Evolutionary conservation across 2,329 filamentous ascomycete species (phyloP).

Genomic region (Neopestalotiopsis sp.): DNA sequence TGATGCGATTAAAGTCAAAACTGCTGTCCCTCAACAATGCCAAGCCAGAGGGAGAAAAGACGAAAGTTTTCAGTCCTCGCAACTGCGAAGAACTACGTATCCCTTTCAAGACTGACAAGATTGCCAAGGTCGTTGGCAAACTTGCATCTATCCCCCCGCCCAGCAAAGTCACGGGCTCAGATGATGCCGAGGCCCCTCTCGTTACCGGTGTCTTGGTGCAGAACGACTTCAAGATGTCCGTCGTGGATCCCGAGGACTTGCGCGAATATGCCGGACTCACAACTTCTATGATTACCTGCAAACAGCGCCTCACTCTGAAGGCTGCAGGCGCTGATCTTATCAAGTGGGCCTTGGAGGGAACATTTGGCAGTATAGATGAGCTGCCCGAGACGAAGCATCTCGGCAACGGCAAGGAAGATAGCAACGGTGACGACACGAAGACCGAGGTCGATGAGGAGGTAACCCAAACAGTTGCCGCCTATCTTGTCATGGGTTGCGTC

Average conservation of each 20-base stretch:
- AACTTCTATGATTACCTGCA: constrained; percentile 92
- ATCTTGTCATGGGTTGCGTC: constrained; percentile 88
- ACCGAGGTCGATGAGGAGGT: constrained; percentile 72
- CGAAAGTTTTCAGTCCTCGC: constrained; percentile 90
- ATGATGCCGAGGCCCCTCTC: constrained; percentile 52
- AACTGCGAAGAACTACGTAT: constrained; percentile 96
- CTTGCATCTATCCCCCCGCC: constrained; percentile 83
- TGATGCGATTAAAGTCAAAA: constrained; percentile 96
- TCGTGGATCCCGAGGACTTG: constrained; percentile 96
- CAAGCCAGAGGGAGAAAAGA: constrained; percentile 78
- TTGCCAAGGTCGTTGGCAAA: constrained; percentile 94
- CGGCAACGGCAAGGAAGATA: constrained; percentile 44
- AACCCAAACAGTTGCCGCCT: constrained; percentile 58
- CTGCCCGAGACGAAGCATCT: constrained; percentile 58
- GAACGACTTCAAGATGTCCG: constrained; percentile 94
- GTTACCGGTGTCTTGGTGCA: constrained; percentile 93
- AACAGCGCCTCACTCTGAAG: constrained; percentile 85
- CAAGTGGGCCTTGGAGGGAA: constrained; percentile 91
- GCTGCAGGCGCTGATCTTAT: constrained; percentile 91
- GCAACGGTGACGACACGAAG: constrained; percentile 40
- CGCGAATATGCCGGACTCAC: constrained; percentile 96
- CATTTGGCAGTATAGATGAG: constrained; percentile 85
- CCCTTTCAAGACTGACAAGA: constrained; percentile 93
- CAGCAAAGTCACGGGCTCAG: constrained; percentile 37
- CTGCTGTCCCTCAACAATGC: constrained; percentile 88